Evolutionary conservation across 2,329 filamentous ascomycete species (phyloP).

Genomic region (Penicillium sp.): DNA sequence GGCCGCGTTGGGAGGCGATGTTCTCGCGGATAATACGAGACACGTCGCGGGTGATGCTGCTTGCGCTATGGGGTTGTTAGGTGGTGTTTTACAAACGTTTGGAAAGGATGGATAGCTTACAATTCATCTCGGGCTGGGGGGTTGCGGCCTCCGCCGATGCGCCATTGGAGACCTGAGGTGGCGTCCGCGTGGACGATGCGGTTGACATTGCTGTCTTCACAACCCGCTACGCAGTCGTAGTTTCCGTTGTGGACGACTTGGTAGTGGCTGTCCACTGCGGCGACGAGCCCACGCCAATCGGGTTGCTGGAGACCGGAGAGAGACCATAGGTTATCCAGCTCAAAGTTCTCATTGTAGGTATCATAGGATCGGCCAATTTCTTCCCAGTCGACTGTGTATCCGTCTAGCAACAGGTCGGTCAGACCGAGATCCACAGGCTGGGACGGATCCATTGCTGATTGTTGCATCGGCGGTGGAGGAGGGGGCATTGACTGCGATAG

Average conservation of each 20-base stretch:
- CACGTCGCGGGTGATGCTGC: conserved; percentile 42
- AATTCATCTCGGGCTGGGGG: conserved; percentile 40
- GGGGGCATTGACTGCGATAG: conserved; percentile 22
- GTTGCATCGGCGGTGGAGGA: conserved; percentile 23
- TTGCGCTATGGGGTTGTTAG: conserved; percentile 37
- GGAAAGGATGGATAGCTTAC: conserved; percentile 27
- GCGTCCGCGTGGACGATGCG: conserved; percentile 38
- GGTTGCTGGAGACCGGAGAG: conserved; percentile 43
- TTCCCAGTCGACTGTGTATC: conserved; percentile 42
- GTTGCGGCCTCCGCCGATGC: conserved; percentile 34
- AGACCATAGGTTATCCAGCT: conserved; percentile 43
- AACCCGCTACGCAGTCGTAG: conserved; percentile 31
- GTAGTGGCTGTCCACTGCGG: conserved; percentile 46
- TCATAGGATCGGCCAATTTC: conserved; percentile 38
- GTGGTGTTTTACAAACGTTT: not conserved
- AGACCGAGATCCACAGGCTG: conserved; percentile 33
- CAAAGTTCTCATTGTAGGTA: conserved; percentile 39
- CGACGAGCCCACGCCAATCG: conserved; percentile 45
- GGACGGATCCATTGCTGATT: conserved; percentile 25
- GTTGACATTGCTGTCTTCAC: conserved; percentile 37
- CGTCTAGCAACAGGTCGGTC: conserved; percentile 37
- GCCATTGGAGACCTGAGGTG: conserved; percentile 35
- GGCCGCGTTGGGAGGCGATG: conserved; percentile 27
- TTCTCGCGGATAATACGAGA: conserved; percentile 43
- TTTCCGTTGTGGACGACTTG: conserved; percentile 40